These are phyloP conservation scores for Tillandsia leiboldiana DNA, from an alignment of 176 grass and related monocot species.

Conservation along the genomic window DNA sequence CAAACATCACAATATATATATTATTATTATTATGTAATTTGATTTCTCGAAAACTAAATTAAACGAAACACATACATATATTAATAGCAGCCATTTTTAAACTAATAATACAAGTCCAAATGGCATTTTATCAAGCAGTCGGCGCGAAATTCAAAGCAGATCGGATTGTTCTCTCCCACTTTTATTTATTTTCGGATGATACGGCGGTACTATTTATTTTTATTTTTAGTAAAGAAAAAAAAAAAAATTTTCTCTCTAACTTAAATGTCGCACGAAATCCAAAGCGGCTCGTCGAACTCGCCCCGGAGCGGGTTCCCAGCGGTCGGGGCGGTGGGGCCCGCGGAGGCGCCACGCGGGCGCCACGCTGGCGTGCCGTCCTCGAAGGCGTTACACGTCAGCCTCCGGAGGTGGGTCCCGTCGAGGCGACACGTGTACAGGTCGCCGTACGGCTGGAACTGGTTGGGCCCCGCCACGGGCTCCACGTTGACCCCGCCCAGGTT, in stretches of 20 bases:
- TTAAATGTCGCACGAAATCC: slow-evolving; percentile 56
- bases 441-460: slow-evolving; percentile 88
- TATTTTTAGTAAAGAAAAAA: too few species aligned
- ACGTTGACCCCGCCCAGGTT: slow-evolving; percentile 50
- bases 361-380: slow-evolving; percentile 86
- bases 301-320: slow-evolving; percentile 38
- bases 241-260: neutral
- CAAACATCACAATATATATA: too few species aligned
- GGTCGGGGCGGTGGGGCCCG: neutral
- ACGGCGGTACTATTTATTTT: too few species aligned
- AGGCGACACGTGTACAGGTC: slow-evolving; percentile 65
- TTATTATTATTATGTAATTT: too few species aligned
- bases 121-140: too few species aligned
- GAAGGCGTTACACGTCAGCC: slow-evolving; percentile 74
- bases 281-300: slow-evolving; percentile 60
- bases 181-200: too few species aligned
- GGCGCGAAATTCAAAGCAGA: too few species aligned
- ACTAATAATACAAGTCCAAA: too few species aligned
- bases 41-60: too few species aligned
- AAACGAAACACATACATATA: too few species aligned
- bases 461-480: slow-evolving; percentile 51
- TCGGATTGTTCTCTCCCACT: too few species aligned
- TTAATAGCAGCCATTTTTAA: too few species aligned
- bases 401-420: slow-evolving; percentile 38
- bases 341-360: slow-evolving; percentile 27